A percentile compares a stretch with the other conserved stretches of the same genome.
phyloP scores from a whole-genome alignment of 345 rosid species.

The Salix viminalis region DNA sequence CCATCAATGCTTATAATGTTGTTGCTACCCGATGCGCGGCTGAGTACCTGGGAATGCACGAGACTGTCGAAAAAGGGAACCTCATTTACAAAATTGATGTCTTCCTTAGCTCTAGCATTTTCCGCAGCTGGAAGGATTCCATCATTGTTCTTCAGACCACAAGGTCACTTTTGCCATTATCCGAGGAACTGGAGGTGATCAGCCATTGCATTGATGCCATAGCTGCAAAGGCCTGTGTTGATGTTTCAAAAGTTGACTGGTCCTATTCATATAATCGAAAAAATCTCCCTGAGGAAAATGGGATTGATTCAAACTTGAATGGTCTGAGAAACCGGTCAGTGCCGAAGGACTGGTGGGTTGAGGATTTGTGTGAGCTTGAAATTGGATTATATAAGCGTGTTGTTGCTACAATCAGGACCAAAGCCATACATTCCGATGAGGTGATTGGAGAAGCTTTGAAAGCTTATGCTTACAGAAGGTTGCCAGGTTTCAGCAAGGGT shows the following conservation, averaged over 20 bases:
- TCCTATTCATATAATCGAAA: conserved; percentile 68
- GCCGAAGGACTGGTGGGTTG: conserved; percentile 91
- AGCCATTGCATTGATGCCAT: conserved; percentile 63
- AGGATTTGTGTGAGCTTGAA: conserved; percentile 79
- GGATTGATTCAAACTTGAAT: conserved; percentile 27
- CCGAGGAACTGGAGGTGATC: conserved; percentile 62
- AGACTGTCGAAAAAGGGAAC: conserved; percentile 71
- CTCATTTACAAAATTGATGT: conserved; percentile 76
- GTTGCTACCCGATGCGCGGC: conserved; percentile 72
- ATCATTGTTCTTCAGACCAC: conserved; percentile 71
- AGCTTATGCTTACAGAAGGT: conserved; percentile 71
- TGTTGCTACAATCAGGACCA: conserved; percentile 42
- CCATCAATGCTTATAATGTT: conserved; percentile 73
- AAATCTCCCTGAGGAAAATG: conserved; percentile 65
- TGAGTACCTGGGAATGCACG: conserved; percentile 78
- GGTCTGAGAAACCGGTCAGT: conserved; percentile 45
- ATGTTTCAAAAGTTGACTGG: conserved; percentile 73
- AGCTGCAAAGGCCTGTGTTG: conserved; percentile 57
- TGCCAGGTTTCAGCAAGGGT: conserved; percentile 67
- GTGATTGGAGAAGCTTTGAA: conserved; percentile 84
- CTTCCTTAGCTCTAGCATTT: conserved; percentile 68
- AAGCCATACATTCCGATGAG: conserved; percentile 42
- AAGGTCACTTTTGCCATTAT: conserved; percentile 43
- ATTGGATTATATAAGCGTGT: conserved; percentile 61
- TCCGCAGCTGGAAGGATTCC: conserved; percentile 88